Conservation (phyloP, 1,139 yeast genomes). For the Pichia sp. region DNA sequence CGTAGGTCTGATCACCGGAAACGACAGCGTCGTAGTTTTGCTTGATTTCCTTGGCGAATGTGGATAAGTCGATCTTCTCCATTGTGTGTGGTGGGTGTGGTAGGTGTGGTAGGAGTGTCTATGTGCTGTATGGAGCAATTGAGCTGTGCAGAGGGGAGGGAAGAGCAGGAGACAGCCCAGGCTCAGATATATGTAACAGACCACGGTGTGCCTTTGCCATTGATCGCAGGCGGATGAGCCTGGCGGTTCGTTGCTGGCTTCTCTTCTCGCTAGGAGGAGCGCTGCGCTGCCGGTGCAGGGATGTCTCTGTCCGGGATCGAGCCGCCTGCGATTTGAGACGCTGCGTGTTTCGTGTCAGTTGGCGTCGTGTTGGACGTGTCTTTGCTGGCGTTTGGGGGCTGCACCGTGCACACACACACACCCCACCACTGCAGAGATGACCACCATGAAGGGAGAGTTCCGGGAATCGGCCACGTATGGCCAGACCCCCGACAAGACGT, state of each 20-base stretch:
- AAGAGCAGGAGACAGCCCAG: too few species aligned
- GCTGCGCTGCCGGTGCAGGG: too few species aligned
- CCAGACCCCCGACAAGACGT: conserved; percentile 10
- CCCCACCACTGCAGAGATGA: too few species aligned
- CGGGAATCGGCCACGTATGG: conserved; percentile 2
- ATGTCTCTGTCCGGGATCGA: too few species aligned
- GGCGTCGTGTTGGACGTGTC: neutral
- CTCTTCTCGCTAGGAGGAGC: too few species aligned
- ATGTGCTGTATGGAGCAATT: neutral
- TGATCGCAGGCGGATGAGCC: too few species aligned
- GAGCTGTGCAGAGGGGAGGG: neutral
- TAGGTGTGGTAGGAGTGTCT: neutral
- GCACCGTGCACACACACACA: neutral
- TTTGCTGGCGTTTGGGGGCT: neutral
- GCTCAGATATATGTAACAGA: too few species aligned
- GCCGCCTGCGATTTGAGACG: neutral
- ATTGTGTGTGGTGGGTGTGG: conserved; percentile 20
- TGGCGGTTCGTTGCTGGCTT: too few species aligned
- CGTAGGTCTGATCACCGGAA: conserved; percentile 59
- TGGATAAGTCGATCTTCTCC: conserved; percentile 58
- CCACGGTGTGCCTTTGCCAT: too few species aligned
- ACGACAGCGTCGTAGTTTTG: conserved; percentile 63
- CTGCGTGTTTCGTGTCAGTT: neutral
- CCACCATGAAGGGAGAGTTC: conserved; percentile 1
- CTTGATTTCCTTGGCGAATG: conserved; percentile 61